Conservation (phyloP, 129 eudicot species). For the Helichrysum umbraculigerum region DNA sequence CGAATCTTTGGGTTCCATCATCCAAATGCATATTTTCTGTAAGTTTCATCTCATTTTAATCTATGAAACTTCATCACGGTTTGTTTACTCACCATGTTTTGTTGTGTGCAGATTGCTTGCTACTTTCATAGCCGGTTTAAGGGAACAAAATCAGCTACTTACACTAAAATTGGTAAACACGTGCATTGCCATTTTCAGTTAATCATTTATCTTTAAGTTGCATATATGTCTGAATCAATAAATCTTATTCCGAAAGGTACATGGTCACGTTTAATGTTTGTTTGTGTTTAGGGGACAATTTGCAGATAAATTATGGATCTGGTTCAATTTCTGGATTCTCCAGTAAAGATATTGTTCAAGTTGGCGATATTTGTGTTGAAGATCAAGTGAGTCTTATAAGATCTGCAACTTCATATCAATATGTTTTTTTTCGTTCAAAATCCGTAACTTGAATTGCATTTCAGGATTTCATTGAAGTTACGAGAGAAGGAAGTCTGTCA, state of each 20-base stretch:
- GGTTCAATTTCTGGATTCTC: conserved; percentile 75
- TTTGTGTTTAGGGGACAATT: conserved; percentile 48
- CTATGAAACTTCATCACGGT: neutral
- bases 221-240: neutral
- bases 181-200: neutral
- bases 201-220: neutral
- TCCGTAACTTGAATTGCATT: neutral
- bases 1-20: conserved; percentile 88
- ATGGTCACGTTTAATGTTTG: neutral
- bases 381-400: conserved; percentile 59
- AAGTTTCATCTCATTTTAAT: conserved; percentile 30
- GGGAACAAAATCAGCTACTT: conserved; percentile 61
- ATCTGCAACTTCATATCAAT: neutral
- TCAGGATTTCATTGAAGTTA: conserved; percentile 78
- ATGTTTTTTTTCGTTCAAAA: neutral
- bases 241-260: neutral
- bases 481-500: conserved; percentile 64
- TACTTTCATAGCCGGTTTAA: conserved; percentile 63
- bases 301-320: conserved; percentile 65
- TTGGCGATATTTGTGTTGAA: conserved; percentile 70
- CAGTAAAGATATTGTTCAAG: conserved; percentile 77
- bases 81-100: neutral
- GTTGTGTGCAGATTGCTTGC: conserved; percentile 60
- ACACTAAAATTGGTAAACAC: conserved; percentile 54
- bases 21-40: conserved; percentile 74